phyloP scores from a whole-genome alignment of 441 rosid species.

The Euphorbia corollata region DNA sequence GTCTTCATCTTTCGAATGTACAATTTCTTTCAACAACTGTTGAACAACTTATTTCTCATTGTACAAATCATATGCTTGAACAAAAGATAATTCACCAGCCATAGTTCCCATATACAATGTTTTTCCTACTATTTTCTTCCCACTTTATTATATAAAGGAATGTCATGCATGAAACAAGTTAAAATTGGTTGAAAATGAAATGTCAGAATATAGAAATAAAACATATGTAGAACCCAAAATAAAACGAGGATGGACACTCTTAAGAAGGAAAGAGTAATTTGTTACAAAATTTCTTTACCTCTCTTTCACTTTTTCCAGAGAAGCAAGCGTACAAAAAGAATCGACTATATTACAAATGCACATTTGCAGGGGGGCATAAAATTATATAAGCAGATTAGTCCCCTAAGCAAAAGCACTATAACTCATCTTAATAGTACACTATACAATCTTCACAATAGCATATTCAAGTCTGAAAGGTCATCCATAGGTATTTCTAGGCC shows the following conservation, averaged over 20 bases:
- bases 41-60: conserved; percentile 22
- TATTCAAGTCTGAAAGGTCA: conserved; percentile 42
- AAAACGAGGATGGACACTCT: too few species aligned
- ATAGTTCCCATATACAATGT: too few species aligned
- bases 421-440: conserved; percentile 35
- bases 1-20: conserved; percentile 29
- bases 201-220: too few species aligned
- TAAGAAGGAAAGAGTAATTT: too few species aligned
- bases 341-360: conserved; percentile 36
- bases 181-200: too few species aligned
- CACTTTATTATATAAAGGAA: too few species aligned
- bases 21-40: conserved; percentile 19
- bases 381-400: conserved; percentile 27
- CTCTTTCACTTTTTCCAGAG: conserved; percentile 15
- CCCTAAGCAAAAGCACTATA: conserved; percentile 24
- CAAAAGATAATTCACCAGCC: too few species aligned
- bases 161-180: too few species aligned
- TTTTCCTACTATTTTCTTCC: too few species aligned
- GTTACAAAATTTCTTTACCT: conserved; percentile 22
- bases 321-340: conserved; percentile 44
- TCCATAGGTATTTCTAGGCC: conserved; percentile 43
- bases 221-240: too few species aligned
- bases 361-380: conserved; percentile 23
- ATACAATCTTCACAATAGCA: conserved; percentile 23
- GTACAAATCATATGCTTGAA: too few species aligned